Evolutionary conservation across 768 basidiomycete species (phyloP).

Genomic region (Daedalea quercina): DNA sequence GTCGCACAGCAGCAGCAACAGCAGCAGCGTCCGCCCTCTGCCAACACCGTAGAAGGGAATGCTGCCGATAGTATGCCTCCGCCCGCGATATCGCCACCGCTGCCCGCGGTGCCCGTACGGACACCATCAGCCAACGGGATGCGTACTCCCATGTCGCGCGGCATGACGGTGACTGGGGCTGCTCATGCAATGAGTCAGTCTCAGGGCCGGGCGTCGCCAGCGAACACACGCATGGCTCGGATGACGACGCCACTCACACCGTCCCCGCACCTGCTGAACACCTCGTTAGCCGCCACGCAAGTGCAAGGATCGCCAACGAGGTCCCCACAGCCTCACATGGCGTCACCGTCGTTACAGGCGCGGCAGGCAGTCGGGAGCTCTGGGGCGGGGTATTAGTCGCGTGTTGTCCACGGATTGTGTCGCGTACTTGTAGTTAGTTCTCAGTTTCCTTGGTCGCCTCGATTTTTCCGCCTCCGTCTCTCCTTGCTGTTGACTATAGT

Average conservation of each 20-base stretch:
- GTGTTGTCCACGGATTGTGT: neutral
- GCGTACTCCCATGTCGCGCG: conserved; percentile 26
- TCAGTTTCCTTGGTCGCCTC: neutral
- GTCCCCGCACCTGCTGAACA: conserved; percentile 24
- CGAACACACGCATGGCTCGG: conserved; percentile 16
- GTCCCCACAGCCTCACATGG: conserved; percentile 21
- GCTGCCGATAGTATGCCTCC: conserved; percentile 25
- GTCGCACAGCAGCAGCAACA: conserved; percentile 12
- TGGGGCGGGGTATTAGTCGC: conserved; percentile 14
- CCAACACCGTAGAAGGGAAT: conserved; percentile 24
- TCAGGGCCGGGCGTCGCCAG: conserved; percentile 18
- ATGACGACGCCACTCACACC: conserved; percentile 22
- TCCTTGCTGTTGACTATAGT: neutral
- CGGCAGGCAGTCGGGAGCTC: conserved; percentile 26
- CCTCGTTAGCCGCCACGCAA: conserved; percentile 18
- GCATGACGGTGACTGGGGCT: neutral
- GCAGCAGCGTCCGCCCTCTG: conserved; percentile 19
- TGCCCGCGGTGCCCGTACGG: conserved; percentile 33
- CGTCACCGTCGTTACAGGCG: conserved; percentile 26
- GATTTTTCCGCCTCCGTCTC: neutral
- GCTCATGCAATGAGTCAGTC: conserved; percentile 8
- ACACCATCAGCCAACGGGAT: conserved; percentile 54
- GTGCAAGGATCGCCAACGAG: conserved; percentile 25
- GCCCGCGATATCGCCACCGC: conserved; percentile 32
- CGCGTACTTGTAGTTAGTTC: neutral